Evolutionary conservation across 1,284 basidiomycete genomes (phyloP).

Genomic region (Testicularia cyperi): DNA sequence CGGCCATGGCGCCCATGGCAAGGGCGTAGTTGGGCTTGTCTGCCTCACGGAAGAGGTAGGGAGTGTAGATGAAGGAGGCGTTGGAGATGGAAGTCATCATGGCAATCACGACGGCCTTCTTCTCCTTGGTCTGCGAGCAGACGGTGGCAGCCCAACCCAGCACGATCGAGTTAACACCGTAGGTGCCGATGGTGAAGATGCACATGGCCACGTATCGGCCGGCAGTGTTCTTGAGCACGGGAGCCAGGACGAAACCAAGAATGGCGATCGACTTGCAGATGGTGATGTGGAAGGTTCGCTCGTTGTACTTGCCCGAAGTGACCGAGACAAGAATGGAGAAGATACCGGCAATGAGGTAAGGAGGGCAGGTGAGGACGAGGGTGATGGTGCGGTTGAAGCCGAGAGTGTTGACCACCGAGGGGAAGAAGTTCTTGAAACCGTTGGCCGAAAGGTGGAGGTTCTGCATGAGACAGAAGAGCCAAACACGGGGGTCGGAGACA

Average conservation of each 20-base stretch:
- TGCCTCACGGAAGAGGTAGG: too few relatives aligned
- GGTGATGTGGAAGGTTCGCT: conserved; percentile 43
- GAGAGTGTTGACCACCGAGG: conserved; percentile 45
- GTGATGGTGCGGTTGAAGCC: conserved; percentile 36
- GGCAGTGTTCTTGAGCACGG: conserved; percentile 19
- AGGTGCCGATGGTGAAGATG: conserved; percentile 32
- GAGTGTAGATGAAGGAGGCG: conserved; percentile 62
- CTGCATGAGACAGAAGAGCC: conserved; percentile 41
- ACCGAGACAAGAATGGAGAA: conserved; percentile 32
- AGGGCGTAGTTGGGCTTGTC: too few relatives aligned
- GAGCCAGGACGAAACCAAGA: conserved; percentile 47
- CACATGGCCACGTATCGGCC: conserved; percentile 45
- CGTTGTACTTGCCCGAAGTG: conserved; percentile 38
- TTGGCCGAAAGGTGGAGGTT: conserved; percentile 19
- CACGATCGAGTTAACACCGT: conserved; percentile 41
- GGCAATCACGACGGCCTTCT: conserved; percentile 40
- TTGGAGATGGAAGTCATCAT: conserved; percentile 62
- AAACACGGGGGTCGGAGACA: conserved; percentile 38
- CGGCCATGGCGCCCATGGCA: too few relatives aligned
- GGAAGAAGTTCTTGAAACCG: conserved; percentile 57
- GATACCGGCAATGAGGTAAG: conserved; percentile 44
- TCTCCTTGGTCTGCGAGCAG: conserved; percentile 42
- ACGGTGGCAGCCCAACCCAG: conserved; percentile 43
- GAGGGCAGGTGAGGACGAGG: conserved; percentile 41
- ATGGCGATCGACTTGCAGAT: conserved; percentile 27